A percentile compares a stretch with the other conserved stretches of the same genome.
These are phyloP conservation scores for Inga leiocalycina DNA, from an alignment of 306 rosid genomes.

Conservation along the genomic window DNA sequence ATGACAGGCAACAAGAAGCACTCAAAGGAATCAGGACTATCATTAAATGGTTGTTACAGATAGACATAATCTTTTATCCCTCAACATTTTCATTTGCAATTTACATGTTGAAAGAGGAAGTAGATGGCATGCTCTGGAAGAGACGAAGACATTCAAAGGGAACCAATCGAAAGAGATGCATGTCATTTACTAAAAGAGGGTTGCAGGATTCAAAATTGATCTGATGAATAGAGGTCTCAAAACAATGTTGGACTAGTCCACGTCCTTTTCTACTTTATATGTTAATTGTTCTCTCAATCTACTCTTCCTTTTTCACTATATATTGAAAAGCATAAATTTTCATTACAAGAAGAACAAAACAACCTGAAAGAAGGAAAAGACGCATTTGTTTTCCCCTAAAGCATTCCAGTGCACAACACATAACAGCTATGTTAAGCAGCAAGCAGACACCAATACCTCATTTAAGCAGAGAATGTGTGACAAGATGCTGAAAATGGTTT, in stretches of 20 bases:
- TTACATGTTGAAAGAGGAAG: neutral
- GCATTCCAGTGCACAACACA: neutral
- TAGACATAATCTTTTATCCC: neutral
- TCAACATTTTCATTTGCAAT: neutral
- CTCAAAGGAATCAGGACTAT: neutral
- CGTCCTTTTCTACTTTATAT: neutral
- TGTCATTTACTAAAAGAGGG: neutral
- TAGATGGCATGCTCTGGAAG: neutral
- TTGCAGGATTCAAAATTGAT: neutral
- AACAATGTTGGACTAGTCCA: neutral
- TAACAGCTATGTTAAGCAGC: neutral
- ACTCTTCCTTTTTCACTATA: neutral
- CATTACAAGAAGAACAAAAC: conserved; percentile 20
- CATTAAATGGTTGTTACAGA: neutral
- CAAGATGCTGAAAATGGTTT: conserved; percentile 20
- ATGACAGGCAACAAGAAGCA: neutral
- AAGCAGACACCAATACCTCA: neutral
- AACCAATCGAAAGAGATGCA: neutral
- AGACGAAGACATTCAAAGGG: neutral
- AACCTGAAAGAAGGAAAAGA: conserved; percentile 20
- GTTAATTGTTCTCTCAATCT: neutral
- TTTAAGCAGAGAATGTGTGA: conserved; percentile 6
- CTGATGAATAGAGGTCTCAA: neutral
- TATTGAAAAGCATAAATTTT: neutral
- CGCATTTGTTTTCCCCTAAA: neutral